Base-by-base conservation (phyloP, 2,329 filamentous ascomycete species). In the Coniochaeta prunicola region DNA sequence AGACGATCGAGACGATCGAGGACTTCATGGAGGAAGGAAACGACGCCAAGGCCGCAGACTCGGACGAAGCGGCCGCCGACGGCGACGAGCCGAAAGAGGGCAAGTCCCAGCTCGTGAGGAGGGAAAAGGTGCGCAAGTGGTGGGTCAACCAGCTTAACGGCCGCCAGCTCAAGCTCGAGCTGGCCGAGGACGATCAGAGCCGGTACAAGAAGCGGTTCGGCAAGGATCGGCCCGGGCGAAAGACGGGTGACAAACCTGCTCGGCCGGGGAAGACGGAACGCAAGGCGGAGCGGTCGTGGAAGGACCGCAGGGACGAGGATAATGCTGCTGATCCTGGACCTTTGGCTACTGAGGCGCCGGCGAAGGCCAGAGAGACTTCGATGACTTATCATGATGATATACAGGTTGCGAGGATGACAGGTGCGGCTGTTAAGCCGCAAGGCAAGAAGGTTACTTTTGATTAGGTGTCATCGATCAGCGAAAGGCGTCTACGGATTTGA, bases 191-290 rank as follows among this genome's bases (percentile, higher is more conserved):
- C 72, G 86, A 92, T 60, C 86, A 91, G 65, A 85, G 85, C 34
- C 80, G 94, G 59, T 99, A 99, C 74, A 93, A 93, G 78, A 99
- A 97, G 80, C 85, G 94, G 1, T 97, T 89, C 69, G 89, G 91
- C 63, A 93, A 92, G 72, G 87, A 87, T 80, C 33, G 79, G 42
- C 62, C 17, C 59, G 65, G 58, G 66, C 71, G 59, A 61, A 59
- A 66, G 62, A 64, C 66, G 56, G 56, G 56, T 26, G 59, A 36
- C 17, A 63, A 58, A n/a, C 36, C 36, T 21, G 45, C 45, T 10
- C 17, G 53, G 53, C 53, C 53, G 30, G 26, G 30, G 7, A 75
- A 65, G 67, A 64, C 42, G 60, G 53, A 55, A 12, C 53, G 53
- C 10, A 33, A 55, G 21, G 30, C 30, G 12, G 30, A 55, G 53